phyloP scores from a whole-genome alignment of 1,284 basidiomycete species.

The Microbotryum saponariae region DNA sequence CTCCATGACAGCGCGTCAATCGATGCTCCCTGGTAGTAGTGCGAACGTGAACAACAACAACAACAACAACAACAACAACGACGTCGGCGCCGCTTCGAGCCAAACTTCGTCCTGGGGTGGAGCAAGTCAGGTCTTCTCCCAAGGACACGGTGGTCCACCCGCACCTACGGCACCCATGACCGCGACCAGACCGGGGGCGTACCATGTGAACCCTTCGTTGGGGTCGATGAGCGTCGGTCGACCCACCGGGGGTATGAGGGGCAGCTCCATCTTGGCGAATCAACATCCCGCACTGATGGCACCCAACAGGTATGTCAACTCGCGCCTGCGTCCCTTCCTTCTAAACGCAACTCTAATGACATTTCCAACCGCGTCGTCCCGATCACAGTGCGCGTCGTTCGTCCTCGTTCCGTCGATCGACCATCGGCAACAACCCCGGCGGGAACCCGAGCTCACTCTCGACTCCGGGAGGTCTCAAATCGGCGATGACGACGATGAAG shows the following conservation, averaged over 20 bases:
- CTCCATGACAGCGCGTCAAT: no score
- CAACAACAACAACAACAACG: no score
- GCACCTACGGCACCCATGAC: conserved; percentile 19
- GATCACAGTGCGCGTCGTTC: conserved; percentile 19
- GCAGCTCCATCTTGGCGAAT: conserved; percentile 9
- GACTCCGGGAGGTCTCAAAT: conserved; percentile 17
- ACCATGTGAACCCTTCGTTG: conserved; percentile 13
- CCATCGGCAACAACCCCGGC: conserved; percentile 2
- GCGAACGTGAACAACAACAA: no score
- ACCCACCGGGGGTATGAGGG: conserved; percentile 3
- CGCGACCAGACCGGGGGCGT: conserved; percentile 3
- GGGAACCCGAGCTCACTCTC: not conserved
- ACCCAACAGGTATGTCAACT: conserved; percentile 12
- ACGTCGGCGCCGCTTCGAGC: no score
- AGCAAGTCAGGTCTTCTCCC: conserved; percentile 12
- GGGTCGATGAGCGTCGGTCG: conserved; percentile 16
- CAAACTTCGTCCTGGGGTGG: no score
- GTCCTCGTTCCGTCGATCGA: conserved; percentile 24
- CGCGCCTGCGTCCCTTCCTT: not conserved
- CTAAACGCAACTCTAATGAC: not conserved
- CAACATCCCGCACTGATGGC: not conserved
- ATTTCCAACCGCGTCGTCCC: not conserved
- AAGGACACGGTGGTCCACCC: conserved; percentile 17
- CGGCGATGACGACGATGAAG: not conserved
- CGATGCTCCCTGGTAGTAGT: no score